Evolutionary conservation across 257 asterid genomes (phyloP), one percentile per base, ranked within the genome.

Genomic region (Fraxinus pennsylvanica): DNA sequence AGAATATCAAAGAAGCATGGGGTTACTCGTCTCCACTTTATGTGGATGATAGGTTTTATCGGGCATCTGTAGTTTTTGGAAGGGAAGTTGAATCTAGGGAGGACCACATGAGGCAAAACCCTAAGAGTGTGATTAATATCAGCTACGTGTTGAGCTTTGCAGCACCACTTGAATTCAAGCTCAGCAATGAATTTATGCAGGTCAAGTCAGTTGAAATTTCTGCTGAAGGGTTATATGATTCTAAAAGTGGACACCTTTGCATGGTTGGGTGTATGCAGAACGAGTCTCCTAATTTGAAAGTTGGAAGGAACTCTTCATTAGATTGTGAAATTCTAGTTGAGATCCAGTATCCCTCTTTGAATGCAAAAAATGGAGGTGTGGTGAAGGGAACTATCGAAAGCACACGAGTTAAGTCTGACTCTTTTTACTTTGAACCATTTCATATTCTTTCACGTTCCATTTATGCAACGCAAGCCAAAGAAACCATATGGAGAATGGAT

Each of bases 401-500:
- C 94, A 85, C 38, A 69, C 87, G 98, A 71, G 77, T 74, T 15
- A 90, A 86, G 57, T 84, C 92, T 14, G 92, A 94, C 75, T 79
- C 76, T 14, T 86, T 86, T 71, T 91, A 88, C 81, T 94, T 92
- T 81, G 96, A 92, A 74, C 91, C 91, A 65, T 82, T 90, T 29
- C 85, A 87, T 70, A 76, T 94, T 68, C 7, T 81, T 71, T 91
- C 97, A 9, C 89, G 65, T 43, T 87, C 97, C 63, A 73, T 92
- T 25, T 92, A 92, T 67, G 33, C 76, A 35, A 89, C 84, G 45
- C 92, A 92, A 88, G 97, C 91, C 75, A 89, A 79, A 82, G 90
- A 90, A 61, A 91, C 97, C 47, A 78, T 92, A 47, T 92, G 96
- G 95, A 89, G 91, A 78, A 91, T 92, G 92, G 98, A 94, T 89